These are phyloP conservation scores for Ceratocystis destructans DNA, from an alignment of 2,329 filamentous ascomycete species.

Conservation along the genomic window DNA sequence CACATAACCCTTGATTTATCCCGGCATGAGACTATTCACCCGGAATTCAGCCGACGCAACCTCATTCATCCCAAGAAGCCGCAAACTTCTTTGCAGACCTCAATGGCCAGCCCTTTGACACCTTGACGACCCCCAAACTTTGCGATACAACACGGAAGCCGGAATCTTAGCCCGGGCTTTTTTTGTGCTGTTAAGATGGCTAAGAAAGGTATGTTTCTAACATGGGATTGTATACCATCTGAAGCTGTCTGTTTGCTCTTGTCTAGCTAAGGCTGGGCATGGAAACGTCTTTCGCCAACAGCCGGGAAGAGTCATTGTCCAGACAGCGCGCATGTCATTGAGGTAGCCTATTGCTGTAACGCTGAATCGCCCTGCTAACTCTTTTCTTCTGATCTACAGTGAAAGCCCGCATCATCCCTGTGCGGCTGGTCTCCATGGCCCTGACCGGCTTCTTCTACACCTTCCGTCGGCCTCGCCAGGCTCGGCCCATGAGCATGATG, in stretches of 20 bases:
- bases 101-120: neutral
- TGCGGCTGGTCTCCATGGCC: conserved; percentile 95
- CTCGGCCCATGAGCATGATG: conserved; percentile 84
- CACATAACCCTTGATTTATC: neutral
- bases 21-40: neutral
- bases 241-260: neutral
- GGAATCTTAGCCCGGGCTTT: conserved; percentile 10
- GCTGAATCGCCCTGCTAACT: neutral
- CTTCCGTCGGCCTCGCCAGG: conserved; percentile 64
- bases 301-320: no score
- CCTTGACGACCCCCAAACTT: neutral
- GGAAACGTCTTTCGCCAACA: no score
- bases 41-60: conserved; percentile 3
- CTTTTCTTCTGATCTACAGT: conserved; percentile 33
- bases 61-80: neutral
- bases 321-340: no score
- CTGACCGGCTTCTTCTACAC: conserved; percentile 97
- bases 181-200: conserved; percentile 24
- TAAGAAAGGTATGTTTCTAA: conserved; percentile 26
- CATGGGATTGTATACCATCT: neutral
- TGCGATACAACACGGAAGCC: neutral
- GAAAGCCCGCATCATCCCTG: conserved; percentile 83
- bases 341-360: no score
- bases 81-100: neutral
- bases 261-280: neutral